phyloP scores from a whole-genome alignment of 2,329 filamentous ascomycete genomes.

The Cordyceps cateniannulata region DNA sequence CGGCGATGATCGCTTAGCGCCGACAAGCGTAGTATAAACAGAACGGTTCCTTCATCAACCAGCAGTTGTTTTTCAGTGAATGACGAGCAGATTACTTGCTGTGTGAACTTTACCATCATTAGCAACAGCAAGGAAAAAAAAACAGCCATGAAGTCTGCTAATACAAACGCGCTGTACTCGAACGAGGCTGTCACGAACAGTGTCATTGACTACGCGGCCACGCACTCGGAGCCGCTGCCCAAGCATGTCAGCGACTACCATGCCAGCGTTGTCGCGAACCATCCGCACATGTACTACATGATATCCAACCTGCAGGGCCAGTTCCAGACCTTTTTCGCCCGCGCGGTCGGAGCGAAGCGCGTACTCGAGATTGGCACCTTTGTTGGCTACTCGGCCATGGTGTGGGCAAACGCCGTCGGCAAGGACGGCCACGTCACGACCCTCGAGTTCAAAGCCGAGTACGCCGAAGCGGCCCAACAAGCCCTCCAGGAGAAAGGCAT shows the following conservation, averaged over 20 bases:
- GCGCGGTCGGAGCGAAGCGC: constrained; percentile 30
- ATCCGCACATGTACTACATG: constrained; percentile 24
- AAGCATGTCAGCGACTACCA: constrained; percentile 34
- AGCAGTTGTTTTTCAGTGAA: no score
- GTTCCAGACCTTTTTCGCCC: constrained; percentile 29
- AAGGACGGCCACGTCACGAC: constrained; percentile 32
- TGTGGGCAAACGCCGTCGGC: constrained; percentile 35
- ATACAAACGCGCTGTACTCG: constrained; percentile 34
- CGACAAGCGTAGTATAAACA: neutral
- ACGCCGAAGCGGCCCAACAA: constrained; percentile 33
- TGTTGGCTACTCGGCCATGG: constrained; percentile 34
- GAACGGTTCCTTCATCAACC: no score
- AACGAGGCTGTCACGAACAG: constrained; percentile 33
- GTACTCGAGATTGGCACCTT: constrained; percentile 38
- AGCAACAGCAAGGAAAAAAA: neutral
- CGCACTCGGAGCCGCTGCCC: constrained; percentile 36
- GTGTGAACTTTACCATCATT: no score
- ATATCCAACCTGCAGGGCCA: constrained; percentile 29
- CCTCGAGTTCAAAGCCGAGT: constrained; percentile 40
- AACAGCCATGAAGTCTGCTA: constrained; percentile 30
- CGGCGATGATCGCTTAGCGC: constrained; percentile 3
- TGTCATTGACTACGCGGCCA: constrained; percentile 37
- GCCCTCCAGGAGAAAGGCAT: constrained; percentile 33
- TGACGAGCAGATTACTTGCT: no score
- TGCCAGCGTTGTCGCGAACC: constrained; percentile 21